Conservation (phyloP, 2,329 filamentous ascomycete genomes). For the Ascochyta lentis region DNA sequence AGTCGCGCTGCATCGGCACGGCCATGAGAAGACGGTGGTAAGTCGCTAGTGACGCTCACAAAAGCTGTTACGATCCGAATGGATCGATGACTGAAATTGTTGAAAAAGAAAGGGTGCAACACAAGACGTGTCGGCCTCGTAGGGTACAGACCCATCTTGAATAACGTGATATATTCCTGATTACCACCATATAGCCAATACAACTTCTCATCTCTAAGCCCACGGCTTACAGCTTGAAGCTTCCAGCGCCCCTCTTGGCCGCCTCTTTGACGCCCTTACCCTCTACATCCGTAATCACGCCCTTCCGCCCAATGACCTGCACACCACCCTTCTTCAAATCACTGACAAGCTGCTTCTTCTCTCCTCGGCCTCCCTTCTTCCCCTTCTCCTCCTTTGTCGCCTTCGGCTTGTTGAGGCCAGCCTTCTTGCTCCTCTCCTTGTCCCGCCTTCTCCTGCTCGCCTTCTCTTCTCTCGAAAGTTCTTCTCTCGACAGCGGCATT, state of each 20-base stretch:
- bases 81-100: no score
- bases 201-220: not conserved
- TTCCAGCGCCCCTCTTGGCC: constrained; percentile 37
- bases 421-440: constrained; percentile 84
- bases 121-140: no score
- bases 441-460: constrained; percentile 75
- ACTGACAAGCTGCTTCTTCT: constrained; percentile 65
- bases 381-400: constrained; percentile 50
- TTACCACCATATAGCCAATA: not conserved
- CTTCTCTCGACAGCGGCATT: constrained; percentile 77
- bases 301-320: constrained; percentile 89
- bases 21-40: no score
- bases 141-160: not conserved
- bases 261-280: constrained; percentile 70
- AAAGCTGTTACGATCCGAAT: no score
- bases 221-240: constrained; percentile 40
- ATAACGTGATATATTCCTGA: constrained; percentile 2
- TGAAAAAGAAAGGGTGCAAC: no score
- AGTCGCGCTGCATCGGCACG: no score
- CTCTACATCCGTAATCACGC: constrained; percentile 81
- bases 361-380: constrained; percentile 56
- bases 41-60: no score
- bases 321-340: constrained; percentile 85
- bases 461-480: constrained; percentile 90
- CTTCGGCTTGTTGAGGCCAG: constrained; percentile 59